Evolutionary conservation across 2,329 filamentous ascomycete genomes (phyloP).

Genomic region (Plenodomus biglobosus): DNA sequence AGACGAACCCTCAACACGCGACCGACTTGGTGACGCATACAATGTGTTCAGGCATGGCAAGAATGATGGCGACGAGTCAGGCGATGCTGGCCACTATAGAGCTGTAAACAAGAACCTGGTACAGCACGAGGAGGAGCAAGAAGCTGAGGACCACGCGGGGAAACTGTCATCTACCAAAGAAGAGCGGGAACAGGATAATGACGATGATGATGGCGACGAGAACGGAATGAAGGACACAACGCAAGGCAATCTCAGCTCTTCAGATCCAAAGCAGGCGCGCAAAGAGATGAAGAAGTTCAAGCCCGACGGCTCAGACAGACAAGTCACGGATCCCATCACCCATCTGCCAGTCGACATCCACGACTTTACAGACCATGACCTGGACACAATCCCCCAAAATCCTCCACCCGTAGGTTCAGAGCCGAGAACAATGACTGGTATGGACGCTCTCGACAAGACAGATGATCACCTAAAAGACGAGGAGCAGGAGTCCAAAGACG

Average conservation of each 20-base stretch:
- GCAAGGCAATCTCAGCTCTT: conserved; percentile 40
- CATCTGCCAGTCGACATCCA: conserved; percentile 69
- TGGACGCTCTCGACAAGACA: conserved; percentile 50
- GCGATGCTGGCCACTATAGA: conserved; percentile 36
- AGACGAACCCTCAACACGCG: conserved; percentile 36
- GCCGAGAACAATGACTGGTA: conserved; percentile 48
- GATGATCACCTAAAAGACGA: conserved; percentile 50
- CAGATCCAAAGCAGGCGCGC: conserved; percentile 51
- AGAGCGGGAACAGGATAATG: conserved; percentile 17
- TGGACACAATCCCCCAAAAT: conserved; percentile 54
- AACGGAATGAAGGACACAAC: conserved; percentile 47
- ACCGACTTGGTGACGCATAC: conserved; percentile 43
- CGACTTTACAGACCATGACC: conserved; percentile 66
- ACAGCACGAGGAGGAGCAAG: conserved; percentile 27
- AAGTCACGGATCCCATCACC: conserved; percentile 73
- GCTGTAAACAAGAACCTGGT: conserved; percentile 42
- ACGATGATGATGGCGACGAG: conserved; percentile 25
- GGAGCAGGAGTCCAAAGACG: conserved; percentile 44
- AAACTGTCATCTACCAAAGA: conserved; percentile 14
- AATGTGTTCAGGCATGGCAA: conserved; percentile 37
- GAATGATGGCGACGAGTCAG: conserved; percentile 25
- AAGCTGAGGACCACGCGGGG: conserved; percentile 40
- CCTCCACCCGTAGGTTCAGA: conserved; percentile 46
- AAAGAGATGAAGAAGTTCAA: conserved; percentile 54
- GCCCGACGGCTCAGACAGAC: conserved; percentile 53